These are phyloP conservation scores for Erodium maritimum DNA, from an alignment of 345 rosid species.

Conservation along the genomic window DNA sequence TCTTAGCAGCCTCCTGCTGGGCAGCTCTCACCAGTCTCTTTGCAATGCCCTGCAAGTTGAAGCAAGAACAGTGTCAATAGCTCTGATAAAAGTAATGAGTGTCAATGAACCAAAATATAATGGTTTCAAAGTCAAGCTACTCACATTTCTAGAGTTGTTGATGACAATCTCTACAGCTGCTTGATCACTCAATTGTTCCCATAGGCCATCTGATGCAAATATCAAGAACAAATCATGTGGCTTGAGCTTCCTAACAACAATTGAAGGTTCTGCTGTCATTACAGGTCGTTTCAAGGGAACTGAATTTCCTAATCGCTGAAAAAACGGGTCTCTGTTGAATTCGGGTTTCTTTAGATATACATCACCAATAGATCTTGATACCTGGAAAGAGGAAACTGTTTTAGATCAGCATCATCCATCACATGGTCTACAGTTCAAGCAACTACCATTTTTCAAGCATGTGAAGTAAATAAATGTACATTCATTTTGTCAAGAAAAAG, in stretches of 20 bases:
- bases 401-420: neutral
- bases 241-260: constrained; percentile 54
- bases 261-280: constrained; percentile 86
- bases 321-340: constrained; percentile 64
- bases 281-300: constrained; percentile 72
- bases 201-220: constrained; percentile 98
- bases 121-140: constrained; percentile 15
- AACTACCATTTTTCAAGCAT: neutral
- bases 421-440: neutral
- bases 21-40: constrained; percentile 59
- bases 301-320: constrained; percentile 63
- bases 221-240: constrained; percentile 74
- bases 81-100: neutral
- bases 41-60: constrained; percentile 50
- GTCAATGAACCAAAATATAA: neutral
- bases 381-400: constrained; percentile 32
- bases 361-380: constrained; percentile 94
- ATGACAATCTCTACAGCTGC: constrained; percentile 74
- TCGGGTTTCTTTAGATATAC: constrained; percentile 90
- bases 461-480: neutral
- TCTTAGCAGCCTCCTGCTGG: constrained; percentile 54
- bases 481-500: neutral
- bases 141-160: constrained; percentile 79
- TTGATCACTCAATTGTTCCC: constrained; percentile 94
- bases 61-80: neutral